A percentile compares a stretch with the other conserved stretches of the same genome.
Evolutionary conservation across 768 basidiomycete species (phyloP).

Genomic region (Cystobasidium tubakii): DNA sequence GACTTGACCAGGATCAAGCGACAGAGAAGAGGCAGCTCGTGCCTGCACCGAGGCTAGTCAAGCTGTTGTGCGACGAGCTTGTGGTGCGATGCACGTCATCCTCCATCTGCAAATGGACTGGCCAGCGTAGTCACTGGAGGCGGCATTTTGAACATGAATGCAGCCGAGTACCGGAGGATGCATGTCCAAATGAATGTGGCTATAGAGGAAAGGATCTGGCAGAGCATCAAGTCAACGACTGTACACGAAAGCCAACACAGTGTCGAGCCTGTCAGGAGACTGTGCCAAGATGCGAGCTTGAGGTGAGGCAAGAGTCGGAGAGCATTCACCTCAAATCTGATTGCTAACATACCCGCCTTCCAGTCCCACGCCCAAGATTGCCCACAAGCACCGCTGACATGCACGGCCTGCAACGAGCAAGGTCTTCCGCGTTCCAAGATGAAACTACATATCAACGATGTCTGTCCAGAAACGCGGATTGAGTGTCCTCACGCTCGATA

Average conservation of each 20-base stretch:
- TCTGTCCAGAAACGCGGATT: neutral
- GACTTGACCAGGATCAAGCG: conserved; percentile 1
- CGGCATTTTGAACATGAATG: conserved; percentile 13
- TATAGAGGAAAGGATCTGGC: neutral
- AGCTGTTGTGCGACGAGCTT: conserved; percentile 35
- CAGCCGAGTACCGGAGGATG: conserved; percentile 6
- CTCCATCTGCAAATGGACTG: neutral
- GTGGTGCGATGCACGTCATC: neutral
- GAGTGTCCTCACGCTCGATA: conserved; percentile 14
- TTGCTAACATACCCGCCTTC: no score
- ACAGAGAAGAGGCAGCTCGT: conserved; percentile 11
- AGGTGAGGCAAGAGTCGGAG: neutral
- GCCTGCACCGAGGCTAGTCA: conserved; percentile 24
- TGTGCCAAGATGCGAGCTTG: neutral
- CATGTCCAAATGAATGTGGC: conserved; percentile 14
- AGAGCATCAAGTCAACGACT: conserved; percentile 12
- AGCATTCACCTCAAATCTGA: no score
- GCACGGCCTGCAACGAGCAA: neutral
- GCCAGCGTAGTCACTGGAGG: conserved; percentile 23
- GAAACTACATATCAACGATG: neutral
- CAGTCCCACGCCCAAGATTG: conserved; percentile 13
- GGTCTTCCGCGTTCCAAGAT: neutral
- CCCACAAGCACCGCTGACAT: neutral
- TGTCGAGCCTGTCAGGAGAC: conserved; percentile 19
- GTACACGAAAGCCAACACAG: neutral